These are phyloP conservation scores for Poa pratensis DNA, from an alignment of 176 grass and related monocot genomes.

Conservation along the genomic window DNA sequence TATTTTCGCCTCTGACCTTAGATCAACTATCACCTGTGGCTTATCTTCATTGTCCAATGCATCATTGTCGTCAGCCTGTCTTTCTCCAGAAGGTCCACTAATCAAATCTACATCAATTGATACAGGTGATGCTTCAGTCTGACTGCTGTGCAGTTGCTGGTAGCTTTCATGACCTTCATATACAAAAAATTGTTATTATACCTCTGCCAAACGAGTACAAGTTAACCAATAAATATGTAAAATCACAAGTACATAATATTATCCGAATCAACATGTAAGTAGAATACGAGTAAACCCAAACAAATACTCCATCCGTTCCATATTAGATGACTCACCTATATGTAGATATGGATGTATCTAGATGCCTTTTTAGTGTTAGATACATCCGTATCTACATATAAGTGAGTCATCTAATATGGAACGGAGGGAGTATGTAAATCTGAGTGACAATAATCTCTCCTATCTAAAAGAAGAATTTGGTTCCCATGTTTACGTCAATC, in stretches of 20 bases:
- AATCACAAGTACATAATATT: constrained; percentile 31
- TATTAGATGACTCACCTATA: no score
- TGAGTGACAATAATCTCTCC: background rate
- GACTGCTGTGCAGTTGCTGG: constrained; percentile 41
- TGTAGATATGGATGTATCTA: no score
- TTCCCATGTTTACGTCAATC: no score
- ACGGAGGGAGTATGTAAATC: background rate
- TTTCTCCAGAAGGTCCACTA: constrained; percentile 34
- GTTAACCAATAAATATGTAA: constrained; percentile 26
- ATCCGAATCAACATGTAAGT: background rate
- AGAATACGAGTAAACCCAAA: constrained; percentile 3
- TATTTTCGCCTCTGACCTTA: constrained; percentile 74
- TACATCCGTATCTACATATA: no score
- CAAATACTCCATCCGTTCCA: background rate
- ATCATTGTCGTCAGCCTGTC: constrained; percentile 40
- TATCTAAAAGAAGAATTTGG: no score
- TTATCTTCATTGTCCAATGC: constrained; percentile 45
- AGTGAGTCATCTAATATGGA: no score
- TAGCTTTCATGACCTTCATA: constrained; percentile 44
- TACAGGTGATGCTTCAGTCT: constrained; percentile 29
- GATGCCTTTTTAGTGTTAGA: no score
- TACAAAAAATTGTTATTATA: constrained; percentile 15
- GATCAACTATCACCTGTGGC: constrained; percentile 50
- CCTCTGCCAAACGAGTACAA: background rate
- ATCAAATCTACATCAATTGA: constrained; percentile 42